Percentiles rank a stretch among this genome's conserved stretches.
Evolutionary conservation across 345 rosid species (phyloP).

Genomic region (Bruguiera gymnorhiza): DNA sequence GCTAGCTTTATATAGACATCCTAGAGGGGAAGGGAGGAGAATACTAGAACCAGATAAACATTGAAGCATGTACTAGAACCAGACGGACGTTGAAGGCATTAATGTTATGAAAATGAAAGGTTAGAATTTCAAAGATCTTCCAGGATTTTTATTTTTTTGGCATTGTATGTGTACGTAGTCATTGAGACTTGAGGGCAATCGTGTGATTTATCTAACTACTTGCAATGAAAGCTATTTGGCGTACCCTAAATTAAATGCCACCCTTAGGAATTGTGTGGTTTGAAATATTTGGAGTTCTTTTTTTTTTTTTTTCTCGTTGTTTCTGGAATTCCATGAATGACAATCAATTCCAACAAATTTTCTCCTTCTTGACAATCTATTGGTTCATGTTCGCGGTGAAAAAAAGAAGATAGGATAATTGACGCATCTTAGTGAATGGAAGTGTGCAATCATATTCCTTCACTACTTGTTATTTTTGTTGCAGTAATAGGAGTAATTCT

Average conservation of each 20-base stretch:
- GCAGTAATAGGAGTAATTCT: too few species aligned
- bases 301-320: conserved; percentile 1
- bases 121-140: neutral
- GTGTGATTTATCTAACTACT: conserved; percentile 1
- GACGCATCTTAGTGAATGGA: too few species aligned
- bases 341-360: too few species aligned
- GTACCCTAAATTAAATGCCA: conserved; percentile 13
- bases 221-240: conserved; percentile 18
- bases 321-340: too few species aligned
- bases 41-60: neutral
- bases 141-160: neutral
- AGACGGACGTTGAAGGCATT: conserved; percentile 16
- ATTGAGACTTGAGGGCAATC: neutral
- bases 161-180: neutral
- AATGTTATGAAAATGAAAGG: conserved; percentile 25
- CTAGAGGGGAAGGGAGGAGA: conserved; percentile 8
- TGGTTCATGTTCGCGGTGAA: too few species aligned
- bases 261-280: conserved; percentile 11
- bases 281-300: neutral
- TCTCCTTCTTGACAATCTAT: too few species aligned
- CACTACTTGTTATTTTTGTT: too few species aligned
- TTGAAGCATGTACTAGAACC: conserved; percentile 18
- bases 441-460: too few species aligned
- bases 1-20: conserved; percentile 19
- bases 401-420: too few species aligned